Conservation (phyloP, 2,329 filamentous ascomycete genomes). For the Apiospora pterosperma region DNA sequence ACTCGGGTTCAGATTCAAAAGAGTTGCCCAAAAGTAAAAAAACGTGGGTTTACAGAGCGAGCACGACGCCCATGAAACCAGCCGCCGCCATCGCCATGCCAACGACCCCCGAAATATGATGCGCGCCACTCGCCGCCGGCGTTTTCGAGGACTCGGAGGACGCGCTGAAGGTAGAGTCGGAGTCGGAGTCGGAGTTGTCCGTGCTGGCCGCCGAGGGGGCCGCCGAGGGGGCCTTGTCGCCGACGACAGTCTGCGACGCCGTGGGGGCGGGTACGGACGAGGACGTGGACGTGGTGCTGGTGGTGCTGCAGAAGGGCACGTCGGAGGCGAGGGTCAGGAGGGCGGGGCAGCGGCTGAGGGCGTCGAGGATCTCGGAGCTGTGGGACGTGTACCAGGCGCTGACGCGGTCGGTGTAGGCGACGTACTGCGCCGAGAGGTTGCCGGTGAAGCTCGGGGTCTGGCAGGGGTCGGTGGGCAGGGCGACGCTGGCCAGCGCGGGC, state of each 20-base stretch:
- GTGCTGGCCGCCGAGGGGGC: neutral
- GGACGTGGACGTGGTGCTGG: slow-evolving; percentile 3
- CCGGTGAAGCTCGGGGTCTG: slow-evolving; percentile 17
- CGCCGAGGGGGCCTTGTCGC: neutral
- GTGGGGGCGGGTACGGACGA: neutral
- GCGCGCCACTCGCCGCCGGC: neutral
- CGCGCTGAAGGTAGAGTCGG: neutral
- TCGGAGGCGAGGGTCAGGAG: slow-evolving; percentile 8
- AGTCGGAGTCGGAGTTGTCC: neutral
- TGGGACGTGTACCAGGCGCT: slow-evolving; percentile 18
- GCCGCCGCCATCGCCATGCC: slow-evolving; percentile 15
- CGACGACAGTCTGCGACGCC: neutral
- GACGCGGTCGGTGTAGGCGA: slow-evolving; percentile 17
- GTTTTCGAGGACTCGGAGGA: neutral
- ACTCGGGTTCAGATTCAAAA: no score
- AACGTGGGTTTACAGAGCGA: slow-evolving; percentile 12
- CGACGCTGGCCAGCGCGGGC: slow-evolving; percentile 11
- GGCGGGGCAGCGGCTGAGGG: slow-evolving; percentile 16
- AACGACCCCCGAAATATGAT: slow-evolving; percentile 8
- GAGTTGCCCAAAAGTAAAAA: neutral
- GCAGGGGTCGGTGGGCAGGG: slow-evolving; percentile 18
- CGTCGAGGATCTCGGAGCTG: slow-evolving; percentile 15
- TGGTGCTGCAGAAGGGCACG: slow-evolving; percentile 16
- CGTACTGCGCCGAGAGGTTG: slow-evolving; percentile 14
- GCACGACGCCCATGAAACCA: slow-evolving; percentile 16